Evolutionary conservation across 805 yeast genomes (phyloP), one percentile per base, ranked within the genome.

Genomic region (Yarrowia sp.): DNA sequence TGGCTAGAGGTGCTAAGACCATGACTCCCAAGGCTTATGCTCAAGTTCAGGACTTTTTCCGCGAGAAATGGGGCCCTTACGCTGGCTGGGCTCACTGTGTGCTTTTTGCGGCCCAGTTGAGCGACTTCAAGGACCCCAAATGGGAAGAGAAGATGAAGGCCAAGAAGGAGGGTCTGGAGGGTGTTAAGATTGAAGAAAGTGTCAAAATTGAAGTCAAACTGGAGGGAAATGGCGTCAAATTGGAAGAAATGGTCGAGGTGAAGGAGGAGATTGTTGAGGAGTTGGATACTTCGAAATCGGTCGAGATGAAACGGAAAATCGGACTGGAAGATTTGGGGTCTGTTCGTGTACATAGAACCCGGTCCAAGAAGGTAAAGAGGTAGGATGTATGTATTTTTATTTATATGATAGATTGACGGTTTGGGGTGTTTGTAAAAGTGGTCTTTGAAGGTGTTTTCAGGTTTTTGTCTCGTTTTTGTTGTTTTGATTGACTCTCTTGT

Each of bases 31-130:
- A 79, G 38, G 77, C 83, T 5, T 89, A 89, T 75, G 83, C 80
- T 48, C 81, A 82, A 26, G 89, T 92, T 8, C 82, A 92, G 53
- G 74, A 75, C 9, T 85, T 83, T 75, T 88, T 94, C 76, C 82
- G 83, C 55, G 82, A 82, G 0, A 79, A 87, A 53, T 95, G 97
- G 94, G 98, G 97, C 0, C 85, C 85, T 1, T 90, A 89, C 76
- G 98, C 99, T 1, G 99, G 99, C 0, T 95, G 99, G 99, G 98
- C 98, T 0, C 99, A 94, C 75, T 89, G 94, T n/a, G 92, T 94
- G 11, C 81, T 93, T 69, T 93, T 93, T 78, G 89, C 98, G 0
- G 91, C 92, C 7, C 97, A 92, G 75, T 82, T 93, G 68, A 79
- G 79, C 63, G 92, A 90, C 70, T 82, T 91, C 32, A 38, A 41